These are phyloP conservation scores for Ganoderma sp. DNA, from an alignment of 1,284 basidiomycete species.

Conservation along the genomic window DNA sequence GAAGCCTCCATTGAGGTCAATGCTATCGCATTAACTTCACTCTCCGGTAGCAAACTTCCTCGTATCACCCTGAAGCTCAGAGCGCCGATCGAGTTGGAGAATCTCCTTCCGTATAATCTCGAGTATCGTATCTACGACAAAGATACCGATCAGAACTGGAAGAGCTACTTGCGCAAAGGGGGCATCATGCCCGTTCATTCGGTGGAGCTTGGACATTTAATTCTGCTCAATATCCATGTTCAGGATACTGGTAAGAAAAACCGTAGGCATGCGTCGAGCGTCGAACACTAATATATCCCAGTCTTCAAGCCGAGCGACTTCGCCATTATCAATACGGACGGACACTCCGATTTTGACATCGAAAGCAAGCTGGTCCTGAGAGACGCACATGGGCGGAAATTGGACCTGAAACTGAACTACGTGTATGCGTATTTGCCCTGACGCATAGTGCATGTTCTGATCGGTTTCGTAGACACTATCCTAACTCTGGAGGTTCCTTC, in stretches of 20 bases:
- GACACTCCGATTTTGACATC: constrained; percentile 87
- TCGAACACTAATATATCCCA: constrained; percentile 36
- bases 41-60: constrained; percentile 74
- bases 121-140: constrained; percentile 98
- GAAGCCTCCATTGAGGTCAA: constrained; percentile 24
- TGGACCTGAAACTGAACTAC: constrained; percentile 89
- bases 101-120: constrained; percentile 93
- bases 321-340: constrained; percentile 96
- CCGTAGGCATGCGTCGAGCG: neutral
- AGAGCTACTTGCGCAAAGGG: constrained; percentile 91
- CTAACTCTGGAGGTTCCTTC: constrained; percentile 96
- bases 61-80: constrained; percentile 86
- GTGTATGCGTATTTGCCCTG: constrained; percentile 56
- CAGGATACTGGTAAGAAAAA: constrained; percentile 80
- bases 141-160: constrained; percentile 90
- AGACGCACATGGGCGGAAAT: constrained; percentile 80
- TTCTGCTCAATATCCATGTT: constrained; percentile 90
- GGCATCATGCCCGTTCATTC: constrained; percentile 98
- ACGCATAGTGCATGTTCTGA: neutral
- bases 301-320: constrained; percentile 98
- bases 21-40: constrained; percentile 13
- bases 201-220: constrained; percentile 91
- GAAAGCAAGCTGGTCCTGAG: constrained; percentile 78
- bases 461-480: constrained; percentile 64
- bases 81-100: constrained; percentile 97